Evolutionary conservation across 345 rosid genomes (phyloP).

Genomic region (Pistacia vera): DNA sequence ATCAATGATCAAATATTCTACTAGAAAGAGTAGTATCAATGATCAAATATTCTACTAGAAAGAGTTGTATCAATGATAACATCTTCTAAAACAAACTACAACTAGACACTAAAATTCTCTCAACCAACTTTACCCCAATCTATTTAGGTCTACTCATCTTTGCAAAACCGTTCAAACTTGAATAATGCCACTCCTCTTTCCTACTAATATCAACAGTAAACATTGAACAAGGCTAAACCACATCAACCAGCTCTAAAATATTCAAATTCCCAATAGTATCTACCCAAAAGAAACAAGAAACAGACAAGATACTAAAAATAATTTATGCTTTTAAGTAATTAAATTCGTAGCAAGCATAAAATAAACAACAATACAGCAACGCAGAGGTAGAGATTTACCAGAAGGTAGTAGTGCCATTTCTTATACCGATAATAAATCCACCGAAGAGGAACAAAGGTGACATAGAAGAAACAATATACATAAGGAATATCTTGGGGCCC

Average conservation of each 20-base stretch:
- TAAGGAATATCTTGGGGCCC: constrained; percentile 91
- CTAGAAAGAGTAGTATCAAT: not conserved
- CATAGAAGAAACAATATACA: constrained; percentile 79
- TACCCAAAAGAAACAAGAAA: not conserved
- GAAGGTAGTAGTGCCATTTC: constrained; percentile 98
- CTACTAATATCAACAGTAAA: not conserved
- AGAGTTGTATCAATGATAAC: not conserved
- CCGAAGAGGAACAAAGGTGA: constrained; percentile 88
- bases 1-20: not conserved
- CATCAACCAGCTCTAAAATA: not conserved
- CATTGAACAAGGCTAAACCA: not conserved
- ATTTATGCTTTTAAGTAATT: not conserved
- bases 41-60: not conserved
- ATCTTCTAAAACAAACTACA: not conserved
- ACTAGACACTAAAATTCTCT: not conserved
- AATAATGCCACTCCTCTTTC: not conserved
- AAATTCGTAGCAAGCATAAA: not conserved
- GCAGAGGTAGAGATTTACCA: constrained; percentile 53
- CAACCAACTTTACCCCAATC: not conserved
- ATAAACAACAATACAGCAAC: not conserved
- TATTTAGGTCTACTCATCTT: not conserved
- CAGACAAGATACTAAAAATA: not conserved
- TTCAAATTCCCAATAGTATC: not conserved
- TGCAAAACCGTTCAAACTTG: constrained; percentile 7
- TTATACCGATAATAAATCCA: constrained; percentile 97